Evolutionary conservation across 768 basidiomycete genomes (phyloP), one percentile per base, ranked within the genome.

Genomic region (Lentinus brumalis): DNA sequence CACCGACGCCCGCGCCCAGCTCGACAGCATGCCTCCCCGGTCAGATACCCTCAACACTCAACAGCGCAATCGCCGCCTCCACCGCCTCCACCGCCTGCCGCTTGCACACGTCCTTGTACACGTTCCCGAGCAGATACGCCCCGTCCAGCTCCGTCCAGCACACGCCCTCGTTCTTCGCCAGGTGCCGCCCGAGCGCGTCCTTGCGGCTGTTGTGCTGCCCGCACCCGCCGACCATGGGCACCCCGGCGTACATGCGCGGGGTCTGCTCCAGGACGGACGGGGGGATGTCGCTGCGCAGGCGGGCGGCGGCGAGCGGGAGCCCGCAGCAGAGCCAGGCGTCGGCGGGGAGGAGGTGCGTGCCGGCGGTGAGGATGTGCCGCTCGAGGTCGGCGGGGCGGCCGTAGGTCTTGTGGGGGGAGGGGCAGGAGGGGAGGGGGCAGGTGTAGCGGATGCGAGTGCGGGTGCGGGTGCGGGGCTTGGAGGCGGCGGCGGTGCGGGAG

Each of bases 181-280:
- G 47, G 35, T 69, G 67, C 39, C 67, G 51, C 51, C 15, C 45
- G 21, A 61, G 49, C 38, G 61, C 65, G 59, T 69, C 67, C 42
- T 57, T 58, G 39, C 67, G 58, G 39, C 62, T 64, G 59, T 59
- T 56, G 18, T 41, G 50, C 44, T 40, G 39, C 56, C 50, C 30
- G 53, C 67, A 69, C 39, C 67, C 65, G 42, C 67, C 67, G 29
- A 66, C 56, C 59, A 60, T 60, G n/a, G 4, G n/a, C 59, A 50
- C 26, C 1, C 64, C 67, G n/a, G 39, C 32, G 50, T 54, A 67
- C 60, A 39, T 52, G 45, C 10, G 40, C 45, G 18, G 30, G 11
- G 21, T 15, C 42, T 53, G 21, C 32, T 11, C 50, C 29, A 35
- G 40, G 15, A 18, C 39, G 29, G 29, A 16, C 38, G 39, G 38